A percentile compares a stretch with the other conserved stretches of the same genome.
phyloP scores from a whole-genome alignment of 768 basidiomycete species.

The Macrolepiota fuliginosa region DNA sequence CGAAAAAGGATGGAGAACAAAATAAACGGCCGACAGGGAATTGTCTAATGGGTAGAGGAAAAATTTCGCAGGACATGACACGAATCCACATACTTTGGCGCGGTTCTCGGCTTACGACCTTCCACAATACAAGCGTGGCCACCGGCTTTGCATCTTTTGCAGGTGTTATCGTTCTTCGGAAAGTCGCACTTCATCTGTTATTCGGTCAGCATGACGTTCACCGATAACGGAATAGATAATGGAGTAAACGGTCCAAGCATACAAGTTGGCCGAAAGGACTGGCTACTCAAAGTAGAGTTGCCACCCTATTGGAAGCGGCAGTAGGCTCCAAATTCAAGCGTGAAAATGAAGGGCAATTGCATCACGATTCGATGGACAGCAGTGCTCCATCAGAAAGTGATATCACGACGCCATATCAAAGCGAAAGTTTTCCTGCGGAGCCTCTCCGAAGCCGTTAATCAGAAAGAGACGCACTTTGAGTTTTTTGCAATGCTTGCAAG shows the following conservation, averaged over 20 bases:
- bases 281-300: neutral
- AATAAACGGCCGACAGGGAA: conserved; percentile 7
- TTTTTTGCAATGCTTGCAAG: conserved; percentile 84
- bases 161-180: conserved; percentile 68
- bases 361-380: neutral
- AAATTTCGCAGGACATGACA: conserved; percentile 9
- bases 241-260: neutral
- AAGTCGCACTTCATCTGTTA: conserved; percentile 87
- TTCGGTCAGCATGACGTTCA: conserved; percentile 9
- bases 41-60: conserved; percentile 9
- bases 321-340: neutral
- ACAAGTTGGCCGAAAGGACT: neutral
- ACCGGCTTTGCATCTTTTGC: conserved; percentile 69
- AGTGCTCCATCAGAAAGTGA: neutral
- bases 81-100: conserved; percentile 69
- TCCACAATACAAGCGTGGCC: conserved; percentile 82
- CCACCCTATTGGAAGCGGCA: neutral
- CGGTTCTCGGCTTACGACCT: conserved; percentile 73
- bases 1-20: conserved; percentile 10
- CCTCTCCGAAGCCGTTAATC: neutral
- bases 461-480: conserved; percentile 62
- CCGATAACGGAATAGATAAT: neutral
- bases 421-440: neutral
- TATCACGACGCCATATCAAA: neutral
- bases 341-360: neutral